Evolutionary conservation across 345 rosid genomes (phyloP).

Genomic region (Excoecaria agallocha): DNA sequence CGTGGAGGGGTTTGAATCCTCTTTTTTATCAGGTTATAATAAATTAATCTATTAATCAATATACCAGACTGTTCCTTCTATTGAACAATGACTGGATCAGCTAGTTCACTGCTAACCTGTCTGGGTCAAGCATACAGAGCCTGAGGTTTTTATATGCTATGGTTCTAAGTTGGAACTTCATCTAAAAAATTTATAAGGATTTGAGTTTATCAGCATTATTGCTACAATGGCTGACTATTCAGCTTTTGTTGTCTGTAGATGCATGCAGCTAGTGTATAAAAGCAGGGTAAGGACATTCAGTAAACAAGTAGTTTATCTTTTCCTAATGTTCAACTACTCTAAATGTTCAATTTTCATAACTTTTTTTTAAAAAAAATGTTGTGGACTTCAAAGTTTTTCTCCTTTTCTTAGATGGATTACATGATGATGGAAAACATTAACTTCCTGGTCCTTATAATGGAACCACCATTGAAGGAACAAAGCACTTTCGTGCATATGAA

Average conservation of each 20-base stretch:
- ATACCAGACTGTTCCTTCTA: background rate
- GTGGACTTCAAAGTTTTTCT: background rate
- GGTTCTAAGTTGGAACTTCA: background rate
- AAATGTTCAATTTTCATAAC: too few relatives aligned
- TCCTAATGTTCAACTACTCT: background rate
- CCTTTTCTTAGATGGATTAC: background rate
- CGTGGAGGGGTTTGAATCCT: slow-evolving; percentile 1
- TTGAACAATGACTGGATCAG: background rate
- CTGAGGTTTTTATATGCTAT: slow-evolving; percentile 34
- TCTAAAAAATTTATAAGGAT: background rate
- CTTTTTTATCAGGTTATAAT: background rate
- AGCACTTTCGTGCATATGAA: background rate
- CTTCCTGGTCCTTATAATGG: background rate
- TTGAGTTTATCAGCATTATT: background rate
- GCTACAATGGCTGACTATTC: background rate
- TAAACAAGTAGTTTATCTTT: background rate
- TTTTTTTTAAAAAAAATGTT: background rate
- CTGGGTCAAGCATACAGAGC: background rate
- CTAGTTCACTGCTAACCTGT: background rate
- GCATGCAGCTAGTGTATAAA: background rate
- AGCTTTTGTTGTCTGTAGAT: background rate
- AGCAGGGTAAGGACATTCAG: background rate
- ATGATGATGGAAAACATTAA: background rate
- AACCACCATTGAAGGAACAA: background rate
- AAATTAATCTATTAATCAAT: background rate